phyloP scores from a whole-genome alignment of 139 green algal species.

The Tetradesmus obliquus region DNA sequence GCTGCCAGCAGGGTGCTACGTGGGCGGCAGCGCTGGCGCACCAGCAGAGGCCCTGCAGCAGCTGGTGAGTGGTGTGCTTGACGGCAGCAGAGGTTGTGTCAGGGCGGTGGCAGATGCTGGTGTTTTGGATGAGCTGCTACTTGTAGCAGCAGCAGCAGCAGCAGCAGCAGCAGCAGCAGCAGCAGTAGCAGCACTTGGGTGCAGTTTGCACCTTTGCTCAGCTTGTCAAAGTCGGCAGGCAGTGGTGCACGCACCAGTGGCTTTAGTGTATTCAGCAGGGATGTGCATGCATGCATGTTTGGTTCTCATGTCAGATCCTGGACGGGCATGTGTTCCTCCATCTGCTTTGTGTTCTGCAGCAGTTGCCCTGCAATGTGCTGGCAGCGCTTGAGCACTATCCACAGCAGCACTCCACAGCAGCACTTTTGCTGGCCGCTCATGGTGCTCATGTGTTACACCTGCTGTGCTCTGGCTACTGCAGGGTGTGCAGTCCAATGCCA shows the following conservation, averaged over 20 bases:
- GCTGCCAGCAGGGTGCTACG: slow-evolving; percentile 70
- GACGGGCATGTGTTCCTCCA: no score
- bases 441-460: background rate
- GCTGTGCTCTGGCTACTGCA: background rate
- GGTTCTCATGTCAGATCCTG: no score
- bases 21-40: slow-evolving; percentile 70
- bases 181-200: background rate
- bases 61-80: slow-evolving; percentile 53
- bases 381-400: no score
- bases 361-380: no score
- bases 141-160: background rate
- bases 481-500: slow-evolving; percentile 64
- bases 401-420: no score
- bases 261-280: no score
- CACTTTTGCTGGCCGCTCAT: no score
- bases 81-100: background rate
- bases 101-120: background rate
- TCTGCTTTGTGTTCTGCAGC: no score
- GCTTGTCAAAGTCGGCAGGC: no score
- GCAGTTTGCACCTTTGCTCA: no score
- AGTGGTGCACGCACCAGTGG: no score
- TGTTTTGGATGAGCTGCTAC: background rate
- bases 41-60: slow-evolving; percentile 54
- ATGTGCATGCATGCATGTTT: no score
- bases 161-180: background rate